Percentiles rank a stretch among this genome's conserved stretches.
Evolutionary conservation across 148 eudicot genomes (phyloP).

Genomic region (Vaccinium myrtillus): DNA sequence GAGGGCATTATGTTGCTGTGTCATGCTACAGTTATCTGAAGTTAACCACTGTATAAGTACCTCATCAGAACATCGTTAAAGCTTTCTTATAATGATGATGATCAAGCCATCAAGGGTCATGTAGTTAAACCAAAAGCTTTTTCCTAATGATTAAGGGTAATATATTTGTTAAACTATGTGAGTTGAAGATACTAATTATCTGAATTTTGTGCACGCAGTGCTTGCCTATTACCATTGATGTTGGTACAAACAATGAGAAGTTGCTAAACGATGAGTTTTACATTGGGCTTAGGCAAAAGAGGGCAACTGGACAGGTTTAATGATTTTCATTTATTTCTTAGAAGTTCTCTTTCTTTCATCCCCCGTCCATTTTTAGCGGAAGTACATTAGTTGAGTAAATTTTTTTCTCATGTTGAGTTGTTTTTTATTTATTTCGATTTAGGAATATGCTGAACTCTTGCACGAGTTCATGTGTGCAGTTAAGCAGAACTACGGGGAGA

Average conservation of each 20-base stretch:
- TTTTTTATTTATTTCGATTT: background rate
- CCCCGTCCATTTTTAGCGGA: background rate
- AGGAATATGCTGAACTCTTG: slow-evolving; percentile 78
- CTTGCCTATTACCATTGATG: slow-evolving; percentile 90
- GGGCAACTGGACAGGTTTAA: slow-evolving; percentile 73
- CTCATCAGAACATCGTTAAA: background rate
- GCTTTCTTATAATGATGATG: background rate
- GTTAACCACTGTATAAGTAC: background rate
- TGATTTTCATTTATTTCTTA: background rate
- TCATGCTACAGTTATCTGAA: background rate
- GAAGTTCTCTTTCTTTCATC: background rate
- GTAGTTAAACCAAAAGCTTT: too few species aligned
- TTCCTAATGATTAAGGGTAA: background rate
- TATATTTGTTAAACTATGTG: background rate
- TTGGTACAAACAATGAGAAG: slow-evolving; percentile 84
- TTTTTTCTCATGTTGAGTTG: background rate
- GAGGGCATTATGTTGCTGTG: background rate
- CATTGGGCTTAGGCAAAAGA: slow-evolving; percentile 73
- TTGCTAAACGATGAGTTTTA: slow-evolving; percentile 83
- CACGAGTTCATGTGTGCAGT: slow-evolving; percentile 83
- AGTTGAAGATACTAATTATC: background rate
- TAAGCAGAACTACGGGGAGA: slow-evolving; percentile 89
- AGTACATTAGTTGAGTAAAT: background rate
- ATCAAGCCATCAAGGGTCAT: too few species aligned
- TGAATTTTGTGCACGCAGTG: slow-evolving; percentile 43